A percentile compares a stretch with the other conserved stretches of the same genome.
phyloP scores from a whole-genome alignment of 106 monocot genomes.

The Iris macrosiphon region DNA sequence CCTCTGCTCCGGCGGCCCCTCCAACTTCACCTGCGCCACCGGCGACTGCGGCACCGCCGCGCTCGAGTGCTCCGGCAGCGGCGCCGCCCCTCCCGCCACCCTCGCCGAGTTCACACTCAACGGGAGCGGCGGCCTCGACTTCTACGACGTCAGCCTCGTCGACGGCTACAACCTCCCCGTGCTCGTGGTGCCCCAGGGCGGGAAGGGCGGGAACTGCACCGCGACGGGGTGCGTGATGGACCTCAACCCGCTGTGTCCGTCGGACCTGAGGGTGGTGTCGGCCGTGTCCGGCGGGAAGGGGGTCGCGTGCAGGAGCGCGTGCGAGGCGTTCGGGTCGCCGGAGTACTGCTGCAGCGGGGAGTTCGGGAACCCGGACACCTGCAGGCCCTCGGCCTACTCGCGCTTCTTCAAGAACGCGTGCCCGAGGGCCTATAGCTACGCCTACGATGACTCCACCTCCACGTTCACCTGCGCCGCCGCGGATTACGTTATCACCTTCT shows the following conservation, averaged over 20 bases:
- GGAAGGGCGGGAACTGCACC: constrained; percentile 5
- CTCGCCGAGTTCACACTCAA: constrained; percentile 46
- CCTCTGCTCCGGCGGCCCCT: background rate
- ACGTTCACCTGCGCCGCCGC: constrained; percentile 65
- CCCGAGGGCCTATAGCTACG: constrained; percentile 69
- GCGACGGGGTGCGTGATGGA: constrained; percentile 38
- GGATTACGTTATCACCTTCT: constrained; percentile 48
- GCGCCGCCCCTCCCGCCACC: constrained; percentile 32
- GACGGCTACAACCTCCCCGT: constrained; percentile 53
- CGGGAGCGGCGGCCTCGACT: constrained; percentile 26
- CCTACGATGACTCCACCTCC: constrained; percentile 62
- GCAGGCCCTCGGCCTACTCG: constrained; percentile 52
- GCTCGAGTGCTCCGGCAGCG: constrained; percentile 26
- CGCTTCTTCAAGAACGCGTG: constrained; percentile 64
- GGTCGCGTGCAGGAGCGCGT: constrained; percentile 55
- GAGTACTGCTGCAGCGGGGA: constrained; percentile 81
- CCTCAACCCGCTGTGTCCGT: constrained; percentile 27
- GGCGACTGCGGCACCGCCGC: constrained; percentile 39
- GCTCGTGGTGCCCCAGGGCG: constrained; percentile 15
- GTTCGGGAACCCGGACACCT: constrained; percentile 40
- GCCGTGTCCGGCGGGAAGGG: constrained; percentile 10
- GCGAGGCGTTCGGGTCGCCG: constrained; percentile 64
- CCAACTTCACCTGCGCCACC: constrained; percentile 31
- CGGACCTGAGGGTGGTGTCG: constrained; percentile 15
- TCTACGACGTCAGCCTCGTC: constrained; percentile 58